A percentile compares a stretch with the other conserved stretches of the same genome.
Conservation (phyloP, 371 early-diverging fungal genomes). For the Mortierella sp. region DNA sequence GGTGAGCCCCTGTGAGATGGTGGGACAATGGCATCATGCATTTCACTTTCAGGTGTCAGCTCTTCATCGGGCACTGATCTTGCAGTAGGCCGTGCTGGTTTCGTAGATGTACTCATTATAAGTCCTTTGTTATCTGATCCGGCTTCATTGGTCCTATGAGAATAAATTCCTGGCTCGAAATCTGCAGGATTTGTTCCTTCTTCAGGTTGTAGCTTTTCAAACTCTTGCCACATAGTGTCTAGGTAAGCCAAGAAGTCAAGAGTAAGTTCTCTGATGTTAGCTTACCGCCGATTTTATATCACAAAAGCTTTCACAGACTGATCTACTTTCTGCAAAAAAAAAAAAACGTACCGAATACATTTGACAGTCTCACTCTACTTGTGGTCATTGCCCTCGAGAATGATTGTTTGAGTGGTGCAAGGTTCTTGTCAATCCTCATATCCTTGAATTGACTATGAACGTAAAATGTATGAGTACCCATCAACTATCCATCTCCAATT, state of each 20-base stretch:
- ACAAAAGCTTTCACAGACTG: no score
- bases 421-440: slow-evolving; percentile 70
- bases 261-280: neutral
- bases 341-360: slow-evolving; percentile 52
- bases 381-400: slow-evolving; percentile 72
- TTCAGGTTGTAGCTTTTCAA: slow-evolving; percentile 59
- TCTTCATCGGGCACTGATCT: slow-evolving; percentile 38
- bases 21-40: slow-evolving; percentile 31
- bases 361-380: slow-evolving; percentile 63
- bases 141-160: slow-evolving; percentile 5
- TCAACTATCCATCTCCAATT: neutral
- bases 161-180: slow-evolving; percentile 37
- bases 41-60: slow-evolving; percentile 19
- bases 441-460: slow-evolving; percentile 64
- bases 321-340: no score
- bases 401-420: slow-evolving; percentile 71
- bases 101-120: slow-evolving; percentile 28
- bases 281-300: neutral
- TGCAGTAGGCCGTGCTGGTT: slow-evolving; percentile 18
- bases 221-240: slow-evolving; percentile 69
- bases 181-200: slow-evolving; percentile 13
- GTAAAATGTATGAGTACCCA: neutral
- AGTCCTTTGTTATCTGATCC: slow-evolving; percentile 20
- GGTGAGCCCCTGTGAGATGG: slow-evolving; percentile 12
- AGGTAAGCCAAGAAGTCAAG: neutral